Percentiles rank a stretch among this genome's conserved stretches.
Conservation (phyloP, 2,329 filamentous ascomycete genomes). For the Helotiales sp. region DNA sequence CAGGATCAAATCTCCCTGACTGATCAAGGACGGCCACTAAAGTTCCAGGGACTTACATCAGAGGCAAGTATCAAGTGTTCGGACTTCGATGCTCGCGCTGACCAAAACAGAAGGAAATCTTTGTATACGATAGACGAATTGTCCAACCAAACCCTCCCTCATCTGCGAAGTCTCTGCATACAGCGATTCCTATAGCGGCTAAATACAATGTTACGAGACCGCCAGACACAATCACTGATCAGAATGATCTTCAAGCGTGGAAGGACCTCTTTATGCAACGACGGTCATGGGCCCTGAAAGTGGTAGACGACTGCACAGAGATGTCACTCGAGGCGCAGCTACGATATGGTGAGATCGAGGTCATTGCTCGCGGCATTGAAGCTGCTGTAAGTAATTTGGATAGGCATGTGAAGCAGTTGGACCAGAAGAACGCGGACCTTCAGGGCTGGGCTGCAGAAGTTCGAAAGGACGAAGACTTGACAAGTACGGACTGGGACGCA, state of each 20-base stretch:
- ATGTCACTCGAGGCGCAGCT: constrained; percentile 64
- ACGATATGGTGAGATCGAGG: constrained; percentile 70
- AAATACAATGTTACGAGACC: constrained; percentile 62
- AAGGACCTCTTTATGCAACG: constrained; percentile 80
- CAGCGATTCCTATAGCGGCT: constrained; percentile 52
- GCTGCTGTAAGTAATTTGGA: constrained; percentile 86
- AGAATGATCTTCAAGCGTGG: constrained; percentile 84
- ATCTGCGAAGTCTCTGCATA: constrained; percentile 43
- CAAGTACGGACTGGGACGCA: constrained; percentile 66
- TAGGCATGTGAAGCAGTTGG: constrained; percentile 68
- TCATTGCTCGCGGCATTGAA: constrained; percentile 77
- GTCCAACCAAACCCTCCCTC: constrained; percentile 56
- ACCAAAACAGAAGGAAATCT: constrained; percentile 73
- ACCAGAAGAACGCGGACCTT: constrained; percentile 70
- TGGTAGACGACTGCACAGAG: constrained; percentile 67
- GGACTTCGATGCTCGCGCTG: constrained; percentile 13
- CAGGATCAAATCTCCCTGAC: constrained; percentile 88
- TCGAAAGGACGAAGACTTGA: constrained; percentile 64
- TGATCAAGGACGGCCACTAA: constrained; percentile 57
- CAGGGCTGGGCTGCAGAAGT: constrained; percentile 70
- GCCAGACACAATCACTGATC: constrained; percentile 81
- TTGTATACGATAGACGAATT: constrained; percentile 83
- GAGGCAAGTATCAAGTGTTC: constrained; percentile 58
- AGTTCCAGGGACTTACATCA: constrained; percentile 68
- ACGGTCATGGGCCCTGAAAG: constrained; percentile 72